Percentiles rank a stretch among this genome's conserved stretches.
Conservation (phyloP, 2,329 filamentous ascomycete species). For the Verticillium zaregamsianum region DNA sequence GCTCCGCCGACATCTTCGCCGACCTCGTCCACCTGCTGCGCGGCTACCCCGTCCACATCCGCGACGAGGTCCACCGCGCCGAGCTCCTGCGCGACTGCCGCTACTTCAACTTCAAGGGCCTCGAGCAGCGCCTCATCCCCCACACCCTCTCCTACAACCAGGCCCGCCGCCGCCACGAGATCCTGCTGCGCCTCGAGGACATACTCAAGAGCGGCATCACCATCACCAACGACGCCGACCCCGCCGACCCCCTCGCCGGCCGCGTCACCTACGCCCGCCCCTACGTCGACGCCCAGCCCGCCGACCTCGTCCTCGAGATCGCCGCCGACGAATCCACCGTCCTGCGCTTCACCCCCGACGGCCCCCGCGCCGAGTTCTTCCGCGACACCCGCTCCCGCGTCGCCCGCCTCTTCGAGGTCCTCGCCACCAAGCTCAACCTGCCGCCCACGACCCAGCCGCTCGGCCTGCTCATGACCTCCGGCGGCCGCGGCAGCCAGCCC, state of each 20-base stretch:
- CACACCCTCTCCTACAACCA: slow-evolving; percentile 75
- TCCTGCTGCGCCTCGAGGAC: slow-evolving; percentile 75
- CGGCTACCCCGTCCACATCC: slow-evolving; percentile 77
- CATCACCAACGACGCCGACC: slow-evolving; percentile 44
- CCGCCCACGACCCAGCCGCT: slow-evolving; percentile 56
- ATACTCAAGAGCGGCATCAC: slow-evolving; percentile 83
- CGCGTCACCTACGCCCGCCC: slow-evolving; percentile 81
- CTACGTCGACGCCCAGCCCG: slow-evolving; percentile 70
- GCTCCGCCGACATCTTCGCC: slow-evolving; percentile 78
- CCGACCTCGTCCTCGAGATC: slow-evolving; percentile 78
- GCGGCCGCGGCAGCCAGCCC: slow-evolving; percentile 57
- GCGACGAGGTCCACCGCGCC: slow-evolving; percentile 69
- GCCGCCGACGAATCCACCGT: slow-evolving; percentile 63
- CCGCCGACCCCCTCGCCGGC: slow-evolving; percentile 25
- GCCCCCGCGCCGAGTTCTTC: slow-evolving; percentile 65
- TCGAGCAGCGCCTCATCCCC: slow-evolving; percentile 83
- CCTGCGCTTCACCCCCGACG: slow-evolving; percentile 40
- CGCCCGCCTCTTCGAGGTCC: slow-evolving; percentile 69
- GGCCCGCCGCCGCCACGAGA: slow-evolving; percentile 64
- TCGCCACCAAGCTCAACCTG: slow-evolving; percentile 75
- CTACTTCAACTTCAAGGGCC: slow-evolving; percentile 88
- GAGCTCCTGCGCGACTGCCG: slow-evolving; percentile 80
- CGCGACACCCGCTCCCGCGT: slow-evolving; percentile 66
- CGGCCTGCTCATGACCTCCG: slow-evolving; percentile 62
- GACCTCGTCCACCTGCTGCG: slow-evolving; percentile 78